phyloP scores from a whole-genome alignment of 139 green algal species.

The Tetraselmis chui region DNA sequence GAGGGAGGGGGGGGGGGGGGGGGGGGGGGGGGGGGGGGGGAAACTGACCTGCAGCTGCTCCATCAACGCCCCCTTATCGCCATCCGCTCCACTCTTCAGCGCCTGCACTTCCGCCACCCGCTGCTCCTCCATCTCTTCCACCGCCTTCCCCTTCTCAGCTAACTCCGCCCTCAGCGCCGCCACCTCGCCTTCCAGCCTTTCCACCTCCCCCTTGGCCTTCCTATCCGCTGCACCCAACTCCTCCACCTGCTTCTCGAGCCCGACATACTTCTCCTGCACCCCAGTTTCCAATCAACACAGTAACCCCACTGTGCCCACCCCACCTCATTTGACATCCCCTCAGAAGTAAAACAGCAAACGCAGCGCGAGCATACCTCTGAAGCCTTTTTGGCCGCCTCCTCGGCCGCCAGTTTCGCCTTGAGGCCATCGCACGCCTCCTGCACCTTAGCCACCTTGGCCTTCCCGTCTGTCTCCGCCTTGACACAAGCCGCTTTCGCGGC shows the following conservation, averaged over 20 bases:
- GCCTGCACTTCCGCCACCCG: background rate
- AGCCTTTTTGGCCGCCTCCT: background rate
- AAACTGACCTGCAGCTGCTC: background rate
- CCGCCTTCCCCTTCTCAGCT: too few species aligned
- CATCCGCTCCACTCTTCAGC: background rate
- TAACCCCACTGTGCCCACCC: too few species aligned
- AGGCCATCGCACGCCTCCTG: background rate
- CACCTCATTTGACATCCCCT: too few species aligned
- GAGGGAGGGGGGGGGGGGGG: too few species aligned
- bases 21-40: too few species aligned
- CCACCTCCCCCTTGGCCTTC: background rate
- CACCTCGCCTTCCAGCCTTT: background rate
- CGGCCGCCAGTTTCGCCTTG: background rate
- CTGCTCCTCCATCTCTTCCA: background rate
- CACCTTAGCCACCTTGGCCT: background rate
- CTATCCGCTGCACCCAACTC: background rate
- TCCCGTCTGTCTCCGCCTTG: background rate
- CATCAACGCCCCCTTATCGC: background rate
- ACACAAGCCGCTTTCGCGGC: constrained; percentile 9
- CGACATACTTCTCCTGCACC: background rate
- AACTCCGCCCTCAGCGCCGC: background rate
- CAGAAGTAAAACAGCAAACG: too few species aligned
- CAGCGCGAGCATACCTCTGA: background rate
- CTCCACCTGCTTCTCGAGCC: background rate
- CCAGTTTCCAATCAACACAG: too few species aligned